These are phyloP conservation scores for Fusarium algeriense DNA, from an alignment of 2,329 filamentous ascomycete genomes.

Conservation along the genomic window DNA sequence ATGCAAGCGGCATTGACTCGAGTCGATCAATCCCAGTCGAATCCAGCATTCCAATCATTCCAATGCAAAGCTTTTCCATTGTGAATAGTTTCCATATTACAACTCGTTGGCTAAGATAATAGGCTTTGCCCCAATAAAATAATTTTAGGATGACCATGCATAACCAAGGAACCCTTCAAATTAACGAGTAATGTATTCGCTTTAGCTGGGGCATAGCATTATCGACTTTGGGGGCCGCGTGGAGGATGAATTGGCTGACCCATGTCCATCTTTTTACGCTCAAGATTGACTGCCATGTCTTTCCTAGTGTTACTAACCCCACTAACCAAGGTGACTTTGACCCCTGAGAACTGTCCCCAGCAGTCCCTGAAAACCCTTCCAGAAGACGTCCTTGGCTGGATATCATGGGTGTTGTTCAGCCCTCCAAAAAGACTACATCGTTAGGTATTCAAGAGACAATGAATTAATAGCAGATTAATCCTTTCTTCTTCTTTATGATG, in stretches of 20 bases:
- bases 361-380: conserved; percentile 35
- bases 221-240: conserved; percentile 19
- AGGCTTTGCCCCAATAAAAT: neutral
- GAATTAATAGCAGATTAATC: neutral
- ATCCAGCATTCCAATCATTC: conserved; percentile 27
- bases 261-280: conserved; percentile 10
- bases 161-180: neutral
- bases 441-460: neutral
- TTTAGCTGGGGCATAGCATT: conserved; percentile 1
- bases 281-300: conserved; percentile 21
- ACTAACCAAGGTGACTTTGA: neutral
- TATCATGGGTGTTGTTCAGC: neutral
- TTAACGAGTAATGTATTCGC: conserved; percentile 5
- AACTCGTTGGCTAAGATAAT: neutral
- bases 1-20: conserved; percentile 38
- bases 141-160: conserved; percentile 1
- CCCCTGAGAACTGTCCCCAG: conserved; percentile 33
- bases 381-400: conserved; percentile 21
- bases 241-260: conserved; percentile 18
- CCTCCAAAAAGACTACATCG: neutral
- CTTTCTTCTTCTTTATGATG: no score
- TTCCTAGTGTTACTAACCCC: conserved; percentile 23
- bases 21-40: conserved; percentile 22
- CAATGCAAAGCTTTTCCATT: conserved; percentile 4
- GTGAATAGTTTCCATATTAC: neutral